Evolutionary conservation across 768 basidiomycete genomes (phyloP).

Genomic region (Termitomyces sp.): DNA sequence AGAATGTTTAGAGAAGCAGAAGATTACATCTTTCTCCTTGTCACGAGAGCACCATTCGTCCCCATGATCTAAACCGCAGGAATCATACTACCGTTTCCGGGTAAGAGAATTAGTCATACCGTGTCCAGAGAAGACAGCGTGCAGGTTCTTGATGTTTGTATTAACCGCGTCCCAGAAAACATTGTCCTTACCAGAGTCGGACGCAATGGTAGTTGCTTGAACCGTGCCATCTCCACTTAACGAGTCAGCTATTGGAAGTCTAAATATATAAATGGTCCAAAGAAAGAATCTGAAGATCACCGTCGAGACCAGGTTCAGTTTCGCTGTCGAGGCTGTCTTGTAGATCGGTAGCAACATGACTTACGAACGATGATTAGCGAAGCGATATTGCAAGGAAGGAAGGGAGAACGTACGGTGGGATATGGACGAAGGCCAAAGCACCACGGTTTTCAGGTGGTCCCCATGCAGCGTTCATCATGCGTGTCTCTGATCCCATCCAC

Average conservation of each 20-base stretch:
- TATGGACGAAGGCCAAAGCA: slow-evolving; percentile 69
- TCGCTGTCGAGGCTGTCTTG: slow-evolving; percentile 29
- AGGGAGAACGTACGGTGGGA: slow-evolving; percentile 52
- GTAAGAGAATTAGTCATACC: slow-evolving; percentile 29
- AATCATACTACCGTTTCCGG: neutral
- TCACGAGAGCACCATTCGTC: slow-evolving; percentile 78
- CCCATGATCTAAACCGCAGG: slow-evolving; percentile 52
- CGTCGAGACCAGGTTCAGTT: slow-evolving; percentile 39
- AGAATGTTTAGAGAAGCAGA: slow-evolving; percentile 77
- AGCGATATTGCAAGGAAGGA: neutral
- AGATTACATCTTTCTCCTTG: slow-evolving; percentile 52
- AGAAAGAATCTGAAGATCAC: slow-evolving; percentile 15
- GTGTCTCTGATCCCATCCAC: slow-evolving; percentile 55
- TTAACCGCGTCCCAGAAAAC: slow-evolving; percentile 62
- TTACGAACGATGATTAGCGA: neutral
- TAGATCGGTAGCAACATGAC: slow-evolving; percentile 23
- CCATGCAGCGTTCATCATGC: slow-evolving; percentile 52
- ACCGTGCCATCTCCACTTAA: slow-evolving; percentile 50
- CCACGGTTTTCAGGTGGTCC: slow-evolving; percentile 46
- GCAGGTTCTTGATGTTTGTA: slow-evolving; percentile 55
- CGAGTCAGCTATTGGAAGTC: slow-evolving; percentile 37
- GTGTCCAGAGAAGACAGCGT: slow-evolving; percentile 67
- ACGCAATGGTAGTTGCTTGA: slow-evolving; percentile 41
- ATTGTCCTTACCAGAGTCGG: slow-evolving; percentile 40
- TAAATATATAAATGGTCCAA: neutral